Base-by-base conservation (phyloP, 2,329 filamentous ascomycete species). In the Diplodia mutila region DNA sequence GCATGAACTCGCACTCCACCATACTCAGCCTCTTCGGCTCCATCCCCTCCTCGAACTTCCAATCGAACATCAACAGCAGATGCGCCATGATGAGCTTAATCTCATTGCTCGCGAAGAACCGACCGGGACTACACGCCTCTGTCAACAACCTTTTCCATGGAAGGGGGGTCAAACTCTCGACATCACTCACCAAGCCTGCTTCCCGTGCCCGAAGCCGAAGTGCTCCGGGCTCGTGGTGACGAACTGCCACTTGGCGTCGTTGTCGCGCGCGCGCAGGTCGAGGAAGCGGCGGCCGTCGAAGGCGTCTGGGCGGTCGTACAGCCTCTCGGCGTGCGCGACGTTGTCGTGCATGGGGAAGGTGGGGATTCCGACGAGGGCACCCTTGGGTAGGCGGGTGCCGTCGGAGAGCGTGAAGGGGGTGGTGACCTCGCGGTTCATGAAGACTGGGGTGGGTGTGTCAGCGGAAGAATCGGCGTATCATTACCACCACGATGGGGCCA, bases 51-150 rank as follows among this genome's bases (percentile, higher is more conserved):
- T 29, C 39, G n/a, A 55, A 55, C 39, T 6, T 21, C n/a, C 39
- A 48, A 25, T 66, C 63, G 23, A 54, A 66, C 37, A 54, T 34
- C 4, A 55, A 27, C 23, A 66, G 14, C 23, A 66, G 9, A 37
- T 55, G 42, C 39, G 72, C 72, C 4, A 76, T 32, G 9, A 77
- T 71, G 70, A 78, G 71, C 68, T 77, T 78, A 51, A 77, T 76
- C 68, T 77, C 74, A 46, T 75, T 74, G 6, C 71, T 66, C 0
- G 76, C 76, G 23, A 77, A 77, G 69, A 76, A 77, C 2, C 76
- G 69, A 0, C 76, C 76, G 1, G 76, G 75, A 29, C 76, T 59
- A 16, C 49, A 76, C 1, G 69, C 59, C 2, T 11, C 3, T 9
- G 11, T 34, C 75, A 74, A 52, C 76, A 76, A 0, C 75, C 12